phyloP scores from a whole-genome alignment of 2,329 filamentous ascomycete species.

The Sporothrix protearum region DNA sequence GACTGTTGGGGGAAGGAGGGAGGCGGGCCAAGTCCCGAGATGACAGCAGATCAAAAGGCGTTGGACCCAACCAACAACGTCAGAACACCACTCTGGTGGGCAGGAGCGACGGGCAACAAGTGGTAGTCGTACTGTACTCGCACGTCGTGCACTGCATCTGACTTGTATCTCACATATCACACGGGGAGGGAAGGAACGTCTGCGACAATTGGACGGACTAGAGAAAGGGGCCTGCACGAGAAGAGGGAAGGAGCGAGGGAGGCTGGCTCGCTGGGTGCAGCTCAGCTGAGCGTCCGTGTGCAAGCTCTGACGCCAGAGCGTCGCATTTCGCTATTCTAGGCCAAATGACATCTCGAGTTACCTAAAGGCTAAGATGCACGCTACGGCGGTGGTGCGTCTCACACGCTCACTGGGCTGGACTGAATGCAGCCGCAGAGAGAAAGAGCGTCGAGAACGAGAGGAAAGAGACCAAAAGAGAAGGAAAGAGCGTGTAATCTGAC shows the following conservation, averaged over 20 bases:
- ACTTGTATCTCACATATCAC: neutral
- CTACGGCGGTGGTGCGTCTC: conserved; percentile 10
- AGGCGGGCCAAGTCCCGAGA: conserved; percentile 11
- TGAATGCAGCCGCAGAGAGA: neutral
- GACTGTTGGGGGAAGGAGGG: conserved; percentile 3
- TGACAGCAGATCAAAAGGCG: conserved; percentile 12
- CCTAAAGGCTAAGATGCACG: conserved; percentile 11
- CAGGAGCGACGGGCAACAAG: neutral
- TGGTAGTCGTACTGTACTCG: neutral
- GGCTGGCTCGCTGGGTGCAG: neutral
- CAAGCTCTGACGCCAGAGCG: conserved; percentile 10
- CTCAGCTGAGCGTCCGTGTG: neutral
- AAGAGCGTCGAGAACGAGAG: neutral
- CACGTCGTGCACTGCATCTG: neutral
- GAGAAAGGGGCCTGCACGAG: conserved; percentile 4
- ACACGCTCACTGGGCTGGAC: neutral
- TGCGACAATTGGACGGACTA: neutral
- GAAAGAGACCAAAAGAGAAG: neutral
- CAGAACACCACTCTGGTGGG: neutral
- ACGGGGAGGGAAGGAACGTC: neutral
- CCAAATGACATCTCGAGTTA: conserved; percentile 1
- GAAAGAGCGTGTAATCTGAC: conserved; percentile 12
- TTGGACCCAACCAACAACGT: neutral
- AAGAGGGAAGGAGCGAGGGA: neutral
- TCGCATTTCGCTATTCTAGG: neutral